A percentile compares a stretch with the other conserved stretches of the same genome.
Evolutionary conservation across 208 protist genomes (phyloP).

Genomic region (Lotmaria passim): DNA sequence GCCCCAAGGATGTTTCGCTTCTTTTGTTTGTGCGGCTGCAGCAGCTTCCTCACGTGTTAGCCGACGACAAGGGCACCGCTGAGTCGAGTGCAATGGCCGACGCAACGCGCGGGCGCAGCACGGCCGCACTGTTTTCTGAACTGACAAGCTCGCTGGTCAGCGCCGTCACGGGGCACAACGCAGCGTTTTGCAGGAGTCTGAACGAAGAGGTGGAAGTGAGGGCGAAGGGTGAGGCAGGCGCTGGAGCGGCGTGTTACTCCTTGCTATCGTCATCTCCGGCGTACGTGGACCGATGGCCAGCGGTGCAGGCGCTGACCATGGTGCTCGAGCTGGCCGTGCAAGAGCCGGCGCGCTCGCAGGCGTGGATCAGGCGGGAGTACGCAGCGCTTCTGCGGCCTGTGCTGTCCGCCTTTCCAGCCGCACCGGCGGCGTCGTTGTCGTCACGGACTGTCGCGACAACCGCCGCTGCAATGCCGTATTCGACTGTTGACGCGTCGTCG

Average conservation of each 20-base stretch:
- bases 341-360: constrained; percentile 4
- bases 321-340: constrained; percentile 17
- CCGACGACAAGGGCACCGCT: neutral
- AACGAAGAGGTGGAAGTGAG: constrained; percentile 11
- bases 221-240: neutral
- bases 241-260: neutral
- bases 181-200: constrained; percentile 2
- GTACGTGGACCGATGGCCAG: constrained; percentile 29
- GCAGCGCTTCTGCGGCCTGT: constrained; percentile 17
- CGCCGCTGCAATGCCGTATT: too few species aligned
- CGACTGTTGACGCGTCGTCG: neutral
- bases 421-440: neutral
- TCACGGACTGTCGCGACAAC: neutral
- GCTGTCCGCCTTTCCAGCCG: constrained; percentile 11
- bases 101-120: neutral
- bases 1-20: constrained; percentile 18
- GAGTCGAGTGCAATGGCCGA: neutral
- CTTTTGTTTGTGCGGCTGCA: constrained; percentile 30
- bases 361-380: constrained; percentile 9
- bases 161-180: constrained; percentile 13
- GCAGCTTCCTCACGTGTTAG: constrained; percentile 3
- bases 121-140: neutral
- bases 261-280: neutral
- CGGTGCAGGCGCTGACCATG: constrained; percentile 31
- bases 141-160: neutral